Evolutionary conservation across 129 eudicot genomes (phyloP), one percentile per base, ranked within the genome.

Genomic region (Flaveria bidentis): DNA sequence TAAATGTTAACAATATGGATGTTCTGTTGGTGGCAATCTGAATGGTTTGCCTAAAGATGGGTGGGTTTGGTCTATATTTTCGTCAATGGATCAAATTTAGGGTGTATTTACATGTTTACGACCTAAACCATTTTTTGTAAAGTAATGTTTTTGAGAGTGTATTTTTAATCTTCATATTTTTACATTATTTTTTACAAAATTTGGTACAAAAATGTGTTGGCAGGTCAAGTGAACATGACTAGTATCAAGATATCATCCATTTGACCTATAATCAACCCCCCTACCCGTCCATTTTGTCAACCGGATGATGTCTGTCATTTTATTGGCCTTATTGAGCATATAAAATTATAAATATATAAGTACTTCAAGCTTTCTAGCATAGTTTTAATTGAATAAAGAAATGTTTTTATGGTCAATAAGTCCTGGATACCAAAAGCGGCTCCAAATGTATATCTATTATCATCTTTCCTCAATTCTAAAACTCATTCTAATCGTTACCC

Each of bases 221-320:
- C 62, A 55, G 26, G 28, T 18, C 28, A 55, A 17, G 12, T 8
- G 3, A 55, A 55, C 26, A 55, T 17, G 62, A 55, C 62, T 55
- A 11, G 62, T 55, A 51, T 14, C 15, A 55, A 55, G 0, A 16
- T 16, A 18, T 65, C 14, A 62, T 41, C 20, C 5, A 14, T 33
- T 65, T 65, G 70, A 65, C 15, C 71, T 13, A 7, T 16, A 36
- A 12, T 63, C 46, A 63, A 25, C 42, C 69, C 39, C 71, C 28
- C 23, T 9, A n/a, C 18, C 25, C 4, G 2, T 44, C 71, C 71
- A 66, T 66, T 66, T 8, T 66, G 14, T 15, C 30, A 9, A 6
- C 64, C 22, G 30, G 30, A 57, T 22, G 64, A 57, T 57, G 28
- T 22, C 30, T 9, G 14, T 57, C 64, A 57, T 20, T 57, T 57